A percentile compares a stretch with the other conserved stretches of the same genome.
Conservation (phyloP, 257 asterid genomes). For the Solanum rostratum region DNA sequence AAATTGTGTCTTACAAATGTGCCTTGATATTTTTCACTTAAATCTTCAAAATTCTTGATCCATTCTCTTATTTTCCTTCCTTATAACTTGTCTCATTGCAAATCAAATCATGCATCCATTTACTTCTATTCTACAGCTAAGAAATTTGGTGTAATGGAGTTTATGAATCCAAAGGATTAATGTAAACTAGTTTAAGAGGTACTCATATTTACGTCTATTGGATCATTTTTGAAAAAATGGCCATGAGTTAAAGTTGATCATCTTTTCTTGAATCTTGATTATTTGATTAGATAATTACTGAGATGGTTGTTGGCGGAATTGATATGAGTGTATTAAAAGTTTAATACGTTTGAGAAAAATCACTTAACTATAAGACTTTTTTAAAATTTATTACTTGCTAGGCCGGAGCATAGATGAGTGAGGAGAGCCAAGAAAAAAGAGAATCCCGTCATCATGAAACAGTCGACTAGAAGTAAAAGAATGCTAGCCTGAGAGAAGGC, state of each 20-base stretch:
- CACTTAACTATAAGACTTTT: no score
- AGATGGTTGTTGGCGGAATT: slow-evolving; percentile 31
- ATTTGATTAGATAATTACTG: slow-evolving; percentile 21
- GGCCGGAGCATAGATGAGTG: no score
- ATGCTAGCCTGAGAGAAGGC: no score
- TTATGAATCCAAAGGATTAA: slow-evolving; percentile 30
- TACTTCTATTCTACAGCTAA: slow-evolving; percentile 11
- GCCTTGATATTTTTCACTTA: no score
- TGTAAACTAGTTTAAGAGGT: slow-evolving; percentile 36
- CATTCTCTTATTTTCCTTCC: not conserved
- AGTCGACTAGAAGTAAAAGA: no score
- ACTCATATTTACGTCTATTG: not conserved
- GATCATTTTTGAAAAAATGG: not conserved
- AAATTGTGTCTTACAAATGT: no score
- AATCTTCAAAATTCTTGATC: not conserved
- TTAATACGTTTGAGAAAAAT: no score
- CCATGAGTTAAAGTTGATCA: not conserved
- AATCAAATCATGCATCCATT: not conserved
- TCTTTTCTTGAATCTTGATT: not conserved
- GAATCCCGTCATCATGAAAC: no score
- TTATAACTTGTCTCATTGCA: not conserved
- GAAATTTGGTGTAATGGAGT: slow-evolving; percentile 37
- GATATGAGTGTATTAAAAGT: slow-evolving; percentile 43
- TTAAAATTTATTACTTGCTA: no score
- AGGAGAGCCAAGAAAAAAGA: no score